Evolutionary conservation across 805 yeast genomes (phyloP).

Genomic region (Metschnikowia peoriensis): DNA sequence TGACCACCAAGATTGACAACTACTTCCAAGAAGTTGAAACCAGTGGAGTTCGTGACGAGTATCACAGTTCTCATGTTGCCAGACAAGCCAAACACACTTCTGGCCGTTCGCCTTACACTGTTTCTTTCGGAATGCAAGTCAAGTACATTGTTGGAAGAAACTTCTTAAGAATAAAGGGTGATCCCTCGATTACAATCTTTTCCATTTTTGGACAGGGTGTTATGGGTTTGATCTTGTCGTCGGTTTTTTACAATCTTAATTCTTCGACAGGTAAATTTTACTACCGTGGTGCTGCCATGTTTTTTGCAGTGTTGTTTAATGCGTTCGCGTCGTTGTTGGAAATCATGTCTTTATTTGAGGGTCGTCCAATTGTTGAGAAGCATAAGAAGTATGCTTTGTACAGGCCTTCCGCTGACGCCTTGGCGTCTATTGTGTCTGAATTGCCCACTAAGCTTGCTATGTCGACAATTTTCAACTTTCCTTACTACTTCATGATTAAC

Average conservation of each 20-base stretch:
- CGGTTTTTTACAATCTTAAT: slow-evolving; percentile 53
- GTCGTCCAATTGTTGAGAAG: slow-evolving; percentile 64
- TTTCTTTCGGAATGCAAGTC: slow-evolving; percentile 28
- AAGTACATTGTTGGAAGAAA: slow-evolving; percentile 54
- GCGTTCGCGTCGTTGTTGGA: slow-evolving; percentile 62
- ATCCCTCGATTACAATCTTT: slow-evolving; percentile 52
- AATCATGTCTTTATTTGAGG: slow-evolving; percentile 55
- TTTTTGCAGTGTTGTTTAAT: slow-evolving; percentile 59
- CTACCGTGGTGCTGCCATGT: slow-evolving; percentile 62
- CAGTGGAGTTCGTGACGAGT: slow-evolving; percentile 12
- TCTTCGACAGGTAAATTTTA: slow-evolving; percentile 54
- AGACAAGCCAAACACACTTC: slow-evolving; percentile 41
- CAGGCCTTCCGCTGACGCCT: slow-evolving; percentile 71
- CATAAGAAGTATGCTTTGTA: slow-evolving; percentile 72
- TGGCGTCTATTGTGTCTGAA: slow-evolving; percentile 59
- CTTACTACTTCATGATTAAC: slow-evolving; percentile 29
- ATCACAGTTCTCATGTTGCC: slow-evolving; percentile 27
- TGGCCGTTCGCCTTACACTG: slow-evolving; percentile 35
- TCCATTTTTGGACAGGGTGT: slow-evolving; percentile 51
- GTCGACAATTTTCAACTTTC: slow-evolving; percentile 33
- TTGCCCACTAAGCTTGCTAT: slow-evolving; percentile 55
- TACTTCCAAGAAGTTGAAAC: slow-evolving; percentile 29
- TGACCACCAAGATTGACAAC: slow-evolving; percentile 42
- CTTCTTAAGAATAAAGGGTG: slow-evolving; percentile 53
- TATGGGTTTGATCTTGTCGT: slow-evolving; percentile 60